These are phyloP conservation scores for Suillus plorans DNA, from an alignment of 768 basidiomycete genomes.

Conservation along the genomic window DNA sequence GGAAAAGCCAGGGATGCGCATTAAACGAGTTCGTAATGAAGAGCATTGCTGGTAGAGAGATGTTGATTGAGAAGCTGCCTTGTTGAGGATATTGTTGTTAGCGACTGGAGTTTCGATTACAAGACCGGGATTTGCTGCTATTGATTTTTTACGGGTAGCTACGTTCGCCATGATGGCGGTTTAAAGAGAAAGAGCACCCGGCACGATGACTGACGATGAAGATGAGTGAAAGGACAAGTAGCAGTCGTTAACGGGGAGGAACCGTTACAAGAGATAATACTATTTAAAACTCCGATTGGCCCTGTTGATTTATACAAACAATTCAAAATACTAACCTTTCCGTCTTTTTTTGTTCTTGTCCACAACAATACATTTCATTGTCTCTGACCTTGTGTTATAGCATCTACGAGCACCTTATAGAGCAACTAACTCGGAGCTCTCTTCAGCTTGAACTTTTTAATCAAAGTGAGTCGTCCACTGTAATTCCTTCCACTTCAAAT, in stretches of 20 bases:
- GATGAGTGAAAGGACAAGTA: constrained; percentile 2
- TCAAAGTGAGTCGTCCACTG: not conserved
- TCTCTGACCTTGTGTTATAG: not conserved
- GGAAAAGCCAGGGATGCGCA: constrained; percentile 74
- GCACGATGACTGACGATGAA: not conserved
- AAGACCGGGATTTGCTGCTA: constrained; percentile 61
- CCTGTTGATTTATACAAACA: constrained; percentile 31
- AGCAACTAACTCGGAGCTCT: not conserved
- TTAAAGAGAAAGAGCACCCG: constrained; percentile 12
- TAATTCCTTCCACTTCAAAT: not conserved
- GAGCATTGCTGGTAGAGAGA: constrained; percentile 94
- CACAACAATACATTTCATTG: not conserved
- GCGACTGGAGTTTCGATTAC: constrained; percentile 74
- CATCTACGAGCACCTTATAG: not conserved
- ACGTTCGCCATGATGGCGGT: constrained; percentile 43
- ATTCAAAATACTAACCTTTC: constrained; percentile 14
- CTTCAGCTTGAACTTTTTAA: not conserved
- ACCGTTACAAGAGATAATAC: constrained; percentile 28
- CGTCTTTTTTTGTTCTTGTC: constrained; percentile 3
- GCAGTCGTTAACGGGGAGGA: constrained; percentile 8
- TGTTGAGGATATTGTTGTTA: constrained; percentile 87
- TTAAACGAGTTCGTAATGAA: constrained; percentile 69
- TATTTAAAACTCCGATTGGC: constrained; percentile 28
- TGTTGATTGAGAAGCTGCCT: constrained; percentile 81
- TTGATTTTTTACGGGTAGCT: constrained; percentile 79